Percentiles rank a stretch among this genome's conserved stretches.
These are phyloP conservation scores for Salvia splendens DNA, from an alignment of 257 asterid species.

Conservation along the genomic window DNA sequence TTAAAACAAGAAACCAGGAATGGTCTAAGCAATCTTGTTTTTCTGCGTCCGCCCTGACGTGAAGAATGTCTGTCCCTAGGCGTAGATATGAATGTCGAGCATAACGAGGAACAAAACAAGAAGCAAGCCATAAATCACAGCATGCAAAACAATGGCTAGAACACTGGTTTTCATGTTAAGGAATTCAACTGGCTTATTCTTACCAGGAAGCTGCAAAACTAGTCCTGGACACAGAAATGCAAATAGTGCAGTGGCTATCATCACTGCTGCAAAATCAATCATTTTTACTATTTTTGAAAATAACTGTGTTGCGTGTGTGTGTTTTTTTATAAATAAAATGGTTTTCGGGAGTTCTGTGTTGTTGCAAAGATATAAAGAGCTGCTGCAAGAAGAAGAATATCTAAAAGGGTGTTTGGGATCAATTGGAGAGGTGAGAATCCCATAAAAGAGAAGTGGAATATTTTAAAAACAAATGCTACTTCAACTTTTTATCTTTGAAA, in stretches of 20 bases:
- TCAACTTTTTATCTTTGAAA: constrained; percentile 1
- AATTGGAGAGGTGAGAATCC: constrained; percentile 30
- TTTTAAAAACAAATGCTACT: constrained; percentile 9
- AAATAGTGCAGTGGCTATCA: constrained; percentile 72
- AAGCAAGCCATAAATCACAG: constrained; percentile 70
- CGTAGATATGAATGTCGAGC: constrained; percentile 68
- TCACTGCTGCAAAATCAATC: constrained; percentile 67
- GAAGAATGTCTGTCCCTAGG: constrained; percentile 25
- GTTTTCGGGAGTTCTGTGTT: not conserved
- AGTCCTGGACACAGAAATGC: constrained; percentile 72
- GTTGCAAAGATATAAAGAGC: constrained; percentile 17
- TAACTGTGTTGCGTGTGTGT: not conserved
- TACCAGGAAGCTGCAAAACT: constrained; percentile 78
- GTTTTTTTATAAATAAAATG: not conserved
- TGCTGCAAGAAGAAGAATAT: constrained; percentile 30
- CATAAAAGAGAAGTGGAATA: constrained; percentile 36
- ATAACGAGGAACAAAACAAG: constrained; percentile 66
- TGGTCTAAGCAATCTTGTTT: not conserved
- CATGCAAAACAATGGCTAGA: constrained; percentile 57
- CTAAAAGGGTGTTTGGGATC: constrained; percentile 28
- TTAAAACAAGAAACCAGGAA: not conserved
- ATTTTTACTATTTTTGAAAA: constrained; percentile 16
- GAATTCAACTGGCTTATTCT: constrained; percentile 60
- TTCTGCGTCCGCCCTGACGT: too few relatives aligned
- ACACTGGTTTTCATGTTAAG: constrained; percentile 74